A percentile compares a stretch with the other conserved stretches of the same genome.
These are phyloP conservation scores for Neopestalotiopsis sp. DNA, from an alignment of 2,329 filamentous ascomycete species.

Conservation along the genomic window DNA sequence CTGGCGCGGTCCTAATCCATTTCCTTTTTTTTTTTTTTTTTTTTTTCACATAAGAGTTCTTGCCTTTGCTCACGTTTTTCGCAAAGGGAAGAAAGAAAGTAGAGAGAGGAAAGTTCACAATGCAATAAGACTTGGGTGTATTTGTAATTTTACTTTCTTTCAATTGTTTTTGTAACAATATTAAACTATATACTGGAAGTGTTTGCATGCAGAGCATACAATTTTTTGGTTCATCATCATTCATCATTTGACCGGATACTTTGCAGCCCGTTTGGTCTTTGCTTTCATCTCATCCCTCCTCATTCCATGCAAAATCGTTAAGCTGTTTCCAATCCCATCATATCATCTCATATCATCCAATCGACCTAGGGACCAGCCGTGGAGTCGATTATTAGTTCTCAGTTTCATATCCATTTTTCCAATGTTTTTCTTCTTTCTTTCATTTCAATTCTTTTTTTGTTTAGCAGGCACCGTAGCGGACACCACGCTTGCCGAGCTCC, in stretches of 20 bases:
- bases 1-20: too few relatives aligned
- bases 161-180: background rate
- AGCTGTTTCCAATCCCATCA: background rate
- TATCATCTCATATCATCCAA: background rate
- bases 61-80: background rate
- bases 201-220: background rate
- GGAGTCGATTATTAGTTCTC: background rate
- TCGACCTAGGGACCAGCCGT: background rate
- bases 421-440: background rate
- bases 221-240: background rate
- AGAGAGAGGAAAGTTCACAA: background rate
- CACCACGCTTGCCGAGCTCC: conserved; percentile 72
- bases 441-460: conserved; percentile 1
- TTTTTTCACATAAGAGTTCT: too few relatives aligned
- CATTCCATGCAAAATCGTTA: background rate
- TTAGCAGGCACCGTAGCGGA: conserved; percentile 58
- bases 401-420: background rate
- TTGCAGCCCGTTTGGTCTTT: background rate
- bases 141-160: background rate
- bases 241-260: background rate
- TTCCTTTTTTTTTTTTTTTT: too few relatives aligned
- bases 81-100: background rate
- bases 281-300: background rate
- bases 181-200: background rate
- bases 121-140: background rate